Percentiles rank a stretch among this genome's conserved stretches.
phyloP scores from a whole-genome alignment of 2,329 filamentous ascomycete genomes.

The Byssochlamys sp. region DNA sequence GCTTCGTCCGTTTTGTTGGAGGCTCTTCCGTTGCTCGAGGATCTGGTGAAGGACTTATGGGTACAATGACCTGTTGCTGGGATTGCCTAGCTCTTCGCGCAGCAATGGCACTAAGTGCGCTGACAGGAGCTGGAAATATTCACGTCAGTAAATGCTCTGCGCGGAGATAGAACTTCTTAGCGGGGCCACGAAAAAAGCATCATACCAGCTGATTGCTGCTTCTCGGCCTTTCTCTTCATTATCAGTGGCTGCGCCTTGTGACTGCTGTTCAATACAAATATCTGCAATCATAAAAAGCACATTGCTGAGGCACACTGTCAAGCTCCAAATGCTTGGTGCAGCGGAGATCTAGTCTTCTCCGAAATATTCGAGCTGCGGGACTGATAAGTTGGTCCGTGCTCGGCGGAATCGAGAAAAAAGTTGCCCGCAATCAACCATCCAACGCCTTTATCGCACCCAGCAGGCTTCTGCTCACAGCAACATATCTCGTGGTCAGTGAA shows the following conservation, averaged over 20 bases:
- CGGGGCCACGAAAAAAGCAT: neutral
- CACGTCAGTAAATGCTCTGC: conserved; percentile 3
- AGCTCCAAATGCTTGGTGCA: conserved; percentile 2
- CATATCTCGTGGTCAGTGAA: neutral
- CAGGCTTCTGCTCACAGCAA: neutral
- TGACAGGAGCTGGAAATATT: conserved; percentile 15
- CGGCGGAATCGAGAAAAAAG: conserved; percentile 31
- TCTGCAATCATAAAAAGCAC: neutral
- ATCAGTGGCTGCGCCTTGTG: neutral
- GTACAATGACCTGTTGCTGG: conserved; percentile 15
- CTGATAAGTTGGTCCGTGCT: conserved; percentile 28
- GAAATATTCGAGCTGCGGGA: conserved; percentile 15
- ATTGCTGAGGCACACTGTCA: conserved; percentile 1
- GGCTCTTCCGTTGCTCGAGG: conserved; percentile 18
- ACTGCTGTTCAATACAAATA: neutral
- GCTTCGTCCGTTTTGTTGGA: conserved; percentile 25
- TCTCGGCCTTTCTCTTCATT: conserved; percentile 33
- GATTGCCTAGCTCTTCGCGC: conserved; percentile 34
- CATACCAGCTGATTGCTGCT: conserved; percentile 25
- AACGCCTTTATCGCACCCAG: conserved; percentile 12
- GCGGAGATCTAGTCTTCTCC: conserved; percentile 7
- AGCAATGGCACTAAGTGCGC: conserved; percentile 31
- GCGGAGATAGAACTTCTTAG: neutral
- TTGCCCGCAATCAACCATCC: conserved; percentile 5
- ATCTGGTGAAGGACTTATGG: conserved; percentile 11